A percentile compares a stretch with the other conserved stretches of the same genome.
Evolutionary conservation across 1,139 yeast species (phyloP).

Genomic region (Suhomyces chickasaworum): DNA sequence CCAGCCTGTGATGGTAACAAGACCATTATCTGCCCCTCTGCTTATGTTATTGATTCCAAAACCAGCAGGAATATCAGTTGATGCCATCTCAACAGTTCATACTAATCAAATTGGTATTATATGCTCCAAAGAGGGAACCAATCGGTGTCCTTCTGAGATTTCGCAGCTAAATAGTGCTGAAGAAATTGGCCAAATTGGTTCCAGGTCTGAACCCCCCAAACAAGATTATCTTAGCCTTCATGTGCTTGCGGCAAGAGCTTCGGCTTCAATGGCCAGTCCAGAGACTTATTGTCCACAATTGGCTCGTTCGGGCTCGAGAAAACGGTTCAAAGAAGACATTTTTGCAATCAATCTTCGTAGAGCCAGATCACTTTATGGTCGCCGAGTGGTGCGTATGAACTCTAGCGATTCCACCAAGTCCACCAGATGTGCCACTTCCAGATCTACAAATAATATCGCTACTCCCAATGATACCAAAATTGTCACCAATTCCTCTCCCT

Average conservation of each 20-base stretch:
- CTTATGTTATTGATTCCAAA: too few species aligned
- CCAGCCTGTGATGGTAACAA: too few species aligned
- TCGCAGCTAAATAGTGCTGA: background rate
- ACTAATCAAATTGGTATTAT: too few species aligned
- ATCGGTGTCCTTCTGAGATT: background rate
- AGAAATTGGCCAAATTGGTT: background rate
- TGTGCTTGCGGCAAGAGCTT: slow-evolving; percentile 52
- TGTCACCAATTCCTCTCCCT: too few species aligned
- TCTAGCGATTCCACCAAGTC: background rate
- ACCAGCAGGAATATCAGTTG: too few species aligned
- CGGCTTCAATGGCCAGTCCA: slow-evolving; percentile 41
- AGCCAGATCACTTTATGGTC: slow-evolving; percentile 10
- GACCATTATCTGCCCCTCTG: too few species aligned
- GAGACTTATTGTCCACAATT: slow-evolving; percentile 19
- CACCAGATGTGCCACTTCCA: background rate
- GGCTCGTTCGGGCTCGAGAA: slow-evolving; percentile 29
- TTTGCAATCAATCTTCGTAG: slow-evolving; percentile 18
- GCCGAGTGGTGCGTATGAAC: background rate
- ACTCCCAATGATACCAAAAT: background rate
- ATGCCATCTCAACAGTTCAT: too few species aligned
- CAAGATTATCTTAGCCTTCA: slow-evolving; percentile 50
- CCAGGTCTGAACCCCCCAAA: slow-evolving; percentile 37
- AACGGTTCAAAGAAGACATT: slow-evolving; percentile 13
- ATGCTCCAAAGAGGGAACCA: too few species aligned
- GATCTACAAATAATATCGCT: background rate